A percentile compares a stretch with the other conserved stretches of the same genome.
Evolutionary conservation across 352 stramenopile genomes (phyloP).

Genomic region (Peronosclerospora sorghi): DNA sequence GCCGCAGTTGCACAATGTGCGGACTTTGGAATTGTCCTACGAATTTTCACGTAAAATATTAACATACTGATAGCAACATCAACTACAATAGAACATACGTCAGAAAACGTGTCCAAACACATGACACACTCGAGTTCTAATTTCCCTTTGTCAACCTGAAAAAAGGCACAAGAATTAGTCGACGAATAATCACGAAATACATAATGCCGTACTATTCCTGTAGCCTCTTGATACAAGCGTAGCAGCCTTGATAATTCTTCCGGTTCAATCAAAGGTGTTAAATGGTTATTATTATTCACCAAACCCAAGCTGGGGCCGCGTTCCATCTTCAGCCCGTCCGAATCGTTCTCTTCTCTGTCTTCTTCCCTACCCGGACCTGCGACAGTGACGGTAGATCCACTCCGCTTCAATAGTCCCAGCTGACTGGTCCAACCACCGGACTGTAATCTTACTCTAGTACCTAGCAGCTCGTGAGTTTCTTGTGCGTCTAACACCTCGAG

Average conservation of each 20-base stretch:
- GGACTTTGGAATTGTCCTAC: constrained; percentile 67
- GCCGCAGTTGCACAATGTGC: constrained; percentile 79
- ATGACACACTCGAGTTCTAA: constrained; percentile 82
- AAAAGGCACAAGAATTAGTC: neutral
- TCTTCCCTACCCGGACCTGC: neutral
- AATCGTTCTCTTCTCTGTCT: constrained; percentile 12
- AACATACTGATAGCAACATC: neutral
- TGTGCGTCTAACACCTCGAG: constrained; percentile 18
- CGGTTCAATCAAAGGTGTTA: constrained; percentile 12
- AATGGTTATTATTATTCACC: constrained; percentile 25
- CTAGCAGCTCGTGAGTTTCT: constrained; percentile 32
- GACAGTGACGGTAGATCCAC: neutral
- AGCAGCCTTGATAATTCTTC: constrained; percentile 29
- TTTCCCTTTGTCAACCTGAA: constrained; percentile 43
- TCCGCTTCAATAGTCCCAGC: constrained; percentile 8
- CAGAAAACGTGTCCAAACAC: constrained; percentile 65
- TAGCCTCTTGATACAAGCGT: constrained; percentile 57
- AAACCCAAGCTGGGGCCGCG: constrained; percentile 14
- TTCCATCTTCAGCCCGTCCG: constrained; percentile 13
- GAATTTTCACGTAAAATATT: constrained; percentile 1
- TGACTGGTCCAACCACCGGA: constrained; percentile 7
- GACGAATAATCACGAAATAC: neutral
- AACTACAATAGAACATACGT: constrained; percentile 10
- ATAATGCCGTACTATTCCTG: constrained; percentile 31
- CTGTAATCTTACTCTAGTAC: constrained; percentile 10